These are phyloP conservation scores for Backusella liffmaniae DNA, from an alignment of 192 early-diverging fungal genomes.

Conservation along the genomic window DNA sequence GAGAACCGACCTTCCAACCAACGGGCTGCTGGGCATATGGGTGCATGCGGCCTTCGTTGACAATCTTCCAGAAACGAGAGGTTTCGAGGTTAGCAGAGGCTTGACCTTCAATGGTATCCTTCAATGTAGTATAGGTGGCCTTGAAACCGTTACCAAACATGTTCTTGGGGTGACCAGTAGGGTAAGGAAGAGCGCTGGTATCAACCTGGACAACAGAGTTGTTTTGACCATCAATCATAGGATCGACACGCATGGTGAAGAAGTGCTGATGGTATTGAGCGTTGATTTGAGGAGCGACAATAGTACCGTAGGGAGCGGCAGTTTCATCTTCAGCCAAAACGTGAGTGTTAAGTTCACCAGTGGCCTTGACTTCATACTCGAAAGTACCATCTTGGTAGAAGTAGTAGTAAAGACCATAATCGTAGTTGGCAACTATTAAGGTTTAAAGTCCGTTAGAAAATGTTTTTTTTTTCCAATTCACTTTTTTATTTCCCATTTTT, in stretches of 20 bases:
- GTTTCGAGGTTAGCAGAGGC: slow-evolving; percentile 15
- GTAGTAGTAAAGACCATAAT: slow-evolving; percentile 42
- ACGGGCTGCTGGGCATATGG: slow-evolving; percentile 35
- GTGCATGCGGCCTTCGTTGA: slow-evolving; percentile 31
- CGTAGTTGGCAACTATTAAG: slow-evolving; percentile 39
- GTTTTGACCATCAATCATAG: slow-evolving; percentile 42
- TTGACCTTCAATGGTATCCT: slow-evolving; percentile 31
- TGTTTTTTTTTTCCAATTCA: not conserved
- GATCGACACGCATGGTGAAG: slow-evolving; percentile 45
- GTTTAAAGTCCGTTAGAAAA: not conserved
- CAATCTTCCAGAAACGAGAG: slow-evolving; percentile 38
- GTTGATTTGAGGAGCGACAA: slow-evolving; percentile 42
- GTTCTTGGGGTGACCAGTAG: slow-evolving; percentile 37
- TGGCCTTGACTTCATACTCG: slow-evolving; percentile 43
- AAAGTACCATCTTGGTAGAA: slow-evolving; percentile 45
- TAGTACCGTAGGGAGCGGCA: slow-evolving; percentile 31
- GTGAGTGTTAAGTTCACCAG: slow-evolving; percentile 41
- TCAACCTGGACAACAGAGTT: slow-evolving; percentile 35
- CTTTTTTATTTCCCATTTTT: not conserved
- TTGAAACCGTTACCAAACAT: slow-evolving; percentile 34
- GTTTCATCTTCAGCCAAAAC: slow-evolving; percentile 41
- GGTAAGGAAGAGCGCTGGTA: slow-evolving; percentile 15
- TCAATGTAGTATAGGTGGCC: slow-evolving; percentile 21
- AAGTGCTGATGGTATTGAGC: slow-evolving; percentile 44
- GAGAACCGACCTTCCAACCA: slow-evolving; percentile 31